phyloP scores from a whole-genome alignment of 2,329 filamentous ascomycete species.

The Lasiodiplodia sp. region DNA sequence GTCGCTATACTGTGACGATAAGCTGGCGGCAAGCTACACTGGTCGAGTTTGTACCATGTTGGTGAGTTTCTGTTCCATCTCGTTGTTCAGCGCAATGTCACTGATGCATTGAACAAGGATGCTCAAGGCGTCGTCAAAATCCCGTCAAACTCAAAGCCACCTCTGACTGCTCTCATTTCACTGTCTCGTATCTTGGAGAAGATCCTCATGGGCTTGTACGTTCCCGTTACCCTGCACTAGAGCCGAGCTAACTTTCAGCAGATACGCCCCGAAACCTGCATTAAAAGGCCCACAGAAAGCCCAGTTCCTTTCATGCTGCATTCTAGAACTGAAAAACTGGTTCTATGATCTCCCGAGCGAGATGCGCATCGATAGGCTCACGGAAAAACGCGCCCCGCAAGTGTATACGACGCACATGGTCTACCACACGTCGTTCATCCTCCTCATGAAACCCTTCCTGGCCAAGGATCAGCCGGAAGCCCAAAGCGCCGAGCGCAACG shows the following conservation, averaged over 20 bases:
- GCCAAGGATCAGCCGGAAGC: not conserved
- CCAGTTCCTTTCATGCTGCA: conserved; percentile 42
- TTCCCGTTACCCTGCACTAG: not conserved
- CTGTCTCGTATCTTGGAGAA: conserved; percentile 43
- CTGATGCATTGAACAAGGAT: conserved; percentile 33
- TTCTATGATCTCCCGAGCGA: conserved; percentile 44
- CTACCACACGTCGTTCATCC: conserved; percentile 44
- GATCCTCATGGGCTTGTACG: conserved; percentile 42
- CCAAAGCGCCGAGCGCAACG: not conserved
- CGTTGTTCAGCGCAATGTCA: not conserved
- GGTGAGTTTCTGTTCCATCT: conserved; percentile 34
- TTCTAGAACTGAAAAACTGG: conserved; percentile 46
- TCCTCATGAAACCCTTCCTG: conserved; percentile 44
- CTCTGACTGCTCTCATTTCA: conserved; percentile 40
- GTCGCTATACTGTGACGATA: conserved; percentile 48
- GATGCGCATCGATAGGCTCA: conserved; percentile 39
- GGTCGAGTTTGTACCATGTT: conserved; percentile 47
- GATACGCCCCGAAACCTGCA: conserved; percentile 43
- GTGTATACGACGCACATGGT: conserved; percentile 46
- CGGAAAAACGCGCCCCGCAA: conserved; percentile 36
- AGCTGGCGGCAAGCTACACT: conserved; percentile 45
- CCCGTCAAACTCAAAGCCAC: conserved; percentile 28
- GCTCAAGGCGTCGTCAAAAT: conserved; percentile 41
- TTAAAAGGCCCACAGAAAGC: conserved; percentile 33
- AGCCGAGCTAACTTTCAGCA: conserved; percentile 16